phyloP scores from a whole-genome alignment of 768 basidiomycete genomes.

The Trametes coccinea region DNA sequence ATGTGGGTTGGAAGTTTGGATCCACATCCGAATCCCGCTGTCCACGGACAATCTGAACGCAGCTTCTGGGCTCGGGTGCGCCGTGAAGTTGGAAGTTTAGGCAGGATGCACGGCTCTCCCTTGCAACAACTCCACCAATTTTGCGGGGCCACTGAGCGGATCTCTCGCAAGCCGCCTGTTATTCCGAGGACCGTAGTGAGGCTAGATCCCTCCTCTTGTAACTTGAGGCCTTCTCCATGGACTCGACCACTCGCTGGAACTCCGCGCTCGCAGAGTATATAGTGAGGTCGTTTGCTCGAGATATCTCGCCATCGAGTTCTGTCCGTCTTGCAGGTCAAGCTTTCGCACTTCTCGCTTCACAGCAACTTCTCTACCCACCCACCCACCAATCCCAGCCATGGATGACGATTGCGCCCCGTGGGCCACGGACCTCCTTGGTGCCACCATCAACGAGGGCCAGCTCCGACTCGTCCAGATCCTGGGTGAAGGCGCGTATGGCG shows the following conservation, averaged over 20 bases:
- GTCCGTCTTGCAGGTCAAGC: conserved; percentile 17
- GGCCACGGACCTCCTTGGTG: conserved; percentile 20
- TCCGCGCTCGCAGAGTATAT: conserved; percentile 7
- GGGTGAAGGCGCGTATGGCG: conserved; percentile 31
- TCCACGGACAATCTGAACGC: too few species aligned
- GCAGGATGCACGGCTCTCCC: too few species aligned
- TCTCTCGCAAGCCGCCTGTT: too few species aligned
- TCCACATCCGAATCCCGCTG: too few species aligned
- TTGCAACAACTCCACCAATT: too few species aligned
- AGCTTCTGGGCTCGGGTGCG: too few species aligned
- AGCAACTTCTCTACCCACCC: background rate
- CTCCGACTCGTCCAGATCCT: conserved; percentile 26
- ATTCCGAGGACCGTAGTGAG: too few species aligned
- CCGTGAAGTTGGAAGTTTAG: too few species aligned
- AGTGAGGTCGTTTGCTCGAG: background rate
- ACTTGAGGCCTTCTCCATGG: background rate
- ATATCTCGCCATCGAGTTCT: background rate
- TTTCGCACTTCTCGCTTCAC: background rate
- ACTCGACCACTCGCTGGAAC: background rate
- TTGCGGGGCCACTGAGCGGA: too few species aligned
- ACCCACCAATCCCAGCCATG: background rate
- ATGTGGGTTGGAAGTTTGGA: too few species aligned
- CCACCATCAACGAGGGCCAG: conserved; percentile 27
- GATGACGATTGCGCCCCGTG: conserved; percentile 4
- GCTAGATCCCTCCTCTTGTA: too few species aligned